Percentiles rank a stretch among this genome's conserved stretches.
phyloP scores from a whole-genome alignment of 2,329 filamentous ascomycete genomes.

The Paecilomyces niveus region DNA sequence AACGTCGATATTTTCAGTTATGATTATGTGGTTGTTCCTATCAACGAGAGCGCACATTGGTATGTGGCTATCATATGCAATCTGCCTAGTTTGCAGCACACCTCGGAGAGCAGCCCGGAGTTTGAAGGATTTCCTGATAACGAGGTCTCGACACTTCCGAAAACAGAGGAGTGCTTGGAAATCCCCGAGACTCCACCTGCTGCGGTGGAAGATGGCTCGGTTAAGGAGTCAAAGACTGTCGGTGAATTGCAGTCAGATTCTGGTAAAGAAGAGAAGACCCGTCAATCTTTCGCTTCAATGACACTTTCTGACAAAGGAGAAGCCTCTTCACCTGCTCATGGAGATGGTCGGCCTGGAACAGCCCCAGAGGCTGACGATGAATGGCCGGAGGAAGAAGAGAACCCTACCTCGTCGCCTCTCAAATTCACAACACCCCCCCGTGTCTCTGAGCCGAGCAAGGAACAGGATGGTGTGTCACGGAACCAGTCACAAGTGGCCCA shows the following conservation, averaged over 20 bases:
- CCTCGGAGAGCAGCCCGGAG: conserved; percentile 4
- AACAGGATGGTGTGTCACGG: conserved; percentile 3
- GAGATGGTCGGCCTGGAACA: conserved; percentile 2
- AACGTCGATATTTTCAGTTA: conserved; percentile 76
- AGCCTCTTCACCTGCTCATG: background rate
- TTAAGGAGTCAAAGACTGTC: background rate
- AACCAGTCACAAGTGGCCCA: conserved; percentile 8
- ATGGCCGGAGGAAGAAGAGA: conserved; percentile 26
- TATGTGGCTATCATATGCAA: conserved; percentile 95
- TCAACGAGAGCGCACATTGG: conserved; percentile 86
- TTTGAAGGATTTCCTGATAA: conserved; percentile 5
- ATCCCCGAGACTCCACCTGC: conserved; percentile 21
- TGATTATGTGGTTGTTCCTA: conserved; percentile 85
- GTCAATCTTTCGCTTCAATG: conserved; percentile 22
- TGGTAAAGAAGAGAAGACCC: conserved; percentile 16
- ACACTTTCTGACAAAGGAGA: conserved; percentile 16
- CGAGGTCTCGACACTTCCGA: conserved; percentile 6
- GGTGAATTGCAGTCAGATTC: conserved; percentile 3
- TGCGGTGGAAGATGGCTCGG: background rate
- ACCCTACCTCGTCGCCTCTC: conserved; percentile 7
- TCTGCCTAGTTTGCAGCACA: conserved; percentile 53
- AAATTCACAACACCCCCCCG: conserved; percentile 10
- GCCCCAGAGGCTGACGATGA: conserved; percentile 11
- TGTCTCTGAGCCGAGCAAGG: conserved; percentile 7
- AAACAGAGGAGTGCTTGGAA: conserved; percentile 15